Conservation (phyloP, 2,329 filamentous ascomycete species). For the Beauveria scarabaeidicola region DNA sequence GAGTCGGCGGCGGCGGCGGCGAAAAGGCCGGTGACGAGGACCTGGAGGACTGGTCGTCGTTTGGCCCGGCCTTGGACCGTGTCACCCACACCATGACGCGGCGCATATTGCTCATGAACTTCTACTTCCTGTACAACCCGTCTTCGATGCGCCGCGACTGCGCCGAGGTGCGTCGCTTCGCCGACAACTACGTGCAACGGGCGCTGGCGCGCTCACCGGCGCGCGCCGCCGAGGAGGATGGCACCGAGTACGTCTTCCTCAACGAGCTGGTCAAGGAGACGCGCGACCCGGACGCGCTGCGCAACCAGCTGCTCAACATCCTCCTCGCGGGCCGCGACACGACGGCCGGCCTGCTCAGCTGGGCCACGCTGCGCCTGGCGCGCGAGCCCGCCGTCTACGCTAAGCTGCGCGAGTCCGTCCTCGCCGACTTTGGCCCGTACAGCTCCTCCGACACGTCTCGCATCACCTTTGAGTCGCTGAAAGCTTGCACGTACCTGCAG, state of each 20-base stretch:
- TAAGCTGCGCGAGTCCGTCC: constrained; percentile 12
- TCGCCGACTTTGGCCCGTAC: constrained; percentile 6
- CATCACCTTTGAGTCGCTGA: constrained; percentile 15
- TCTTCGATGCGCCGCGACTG: background rate
- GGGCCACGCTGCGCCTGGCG: constrained; percentile 17
- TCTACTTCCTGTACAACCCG: constrained; percentile 3
- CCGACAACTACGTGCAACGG: constrained; percentile 6
- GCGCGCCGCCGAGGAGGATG: background rate
- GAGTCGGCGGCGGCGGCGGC: background rate
- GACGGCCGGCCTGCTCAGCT: constrained; percentile 17
- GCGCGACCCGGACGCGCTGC: constrained; percentile 12
- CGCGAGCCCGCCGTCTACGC: constrained; percentile 11
- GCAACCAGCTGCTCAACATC: constrained; percentile 15
- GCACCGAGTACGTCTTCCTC: constrained; percentile 13
- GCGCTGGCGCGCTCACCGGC: background rate
- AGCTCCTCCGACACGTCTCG: background rate
- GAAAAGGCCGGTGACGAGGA: background rate
- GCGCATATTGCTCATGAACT: background rate
- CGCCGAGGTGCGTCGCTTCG: background rate
- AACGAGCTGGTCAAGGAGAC: constrained; percentile 15
- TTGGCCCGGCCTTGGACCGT: background rate
- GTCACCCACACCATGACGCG: background rate
- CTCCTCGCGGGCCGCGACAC: constrained; percentile 18
- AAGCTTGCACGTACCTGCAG: constrained; percentile 18
- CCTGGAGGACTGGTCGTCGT: constrained; percentile 2